A percentile compares a stretch with the other conserved stretches of the same genome.
Evolutionary conservation across 495 filamentous ascomycete genomes (phyloP).

Genomic region (Aspergillus heteromorphus): DNA sequence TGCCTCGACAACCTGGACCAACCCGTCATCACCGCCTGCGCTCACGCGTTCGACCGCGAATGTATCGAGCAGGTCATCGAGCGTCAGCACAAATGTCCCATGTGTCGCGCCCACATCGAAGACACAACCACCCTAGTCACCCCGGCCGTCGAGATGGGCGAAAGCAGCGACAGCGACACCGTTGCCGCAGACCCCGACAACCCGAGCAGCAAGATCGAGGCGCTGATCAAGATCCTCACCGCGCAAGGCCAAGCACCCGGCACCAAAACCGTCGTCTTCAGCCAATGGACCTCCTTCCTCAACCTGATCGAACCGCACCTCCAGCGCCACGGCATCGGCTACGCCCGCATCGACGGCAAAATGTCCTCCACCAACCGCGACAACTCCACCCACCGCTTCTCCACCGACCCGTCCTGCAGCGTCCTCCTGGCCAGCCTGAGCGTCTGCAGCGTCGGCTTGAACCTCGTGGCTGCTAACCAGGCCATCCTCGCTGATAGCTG

Average conservation of each 20-base stretch:
- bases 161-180: constrained; percentile 38
- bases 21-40: constrained; percentile 85
- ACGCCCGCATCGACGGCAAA: constrained; percentile 76
- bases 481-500: constrained; percentile 80
- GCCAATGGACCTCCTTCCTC: constrained; percentile 90
- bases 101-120: constrained; percentile 72
- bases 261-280: constrained; percentile 86
- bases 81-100: constrained; percentile 76
- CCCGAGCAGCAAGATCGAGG: constrained; percentile 79
- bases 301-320: constrained; percentile 72
- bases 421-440: constrained; percentile 79
- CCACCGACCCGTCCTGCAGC: constrained; percentile 60
- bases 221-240: constrained; percentile 70
- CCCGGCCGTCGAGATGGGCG: constrained; percentile 51
- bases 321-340: constrained; percentile 53
- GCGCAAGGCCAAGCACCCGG: constrained; percentile 60
- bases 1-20: constrained; percentile 70
- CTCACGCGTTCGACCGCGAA: constrained; percentile 68
- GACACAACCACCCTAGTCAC: constrained; percentile 57
- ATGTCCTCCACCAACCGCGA: constrained; percentile 68
- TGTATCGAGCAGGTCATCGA: constrained; percentile 80
- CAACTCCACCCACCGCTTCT: constrained; percentile 59
- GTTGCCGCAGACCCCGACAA: constrained; percentile 54
- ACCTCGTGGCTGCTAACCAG: constrained; percentile 83
- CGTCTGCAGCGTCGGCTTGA: constrained; percentile 83